Evolutionary conservation across 805 yeast species (phyloP), one percentile per base, ranked within the genome.

Genomic region (Kluyveromyces nonfermentans): DNA sequence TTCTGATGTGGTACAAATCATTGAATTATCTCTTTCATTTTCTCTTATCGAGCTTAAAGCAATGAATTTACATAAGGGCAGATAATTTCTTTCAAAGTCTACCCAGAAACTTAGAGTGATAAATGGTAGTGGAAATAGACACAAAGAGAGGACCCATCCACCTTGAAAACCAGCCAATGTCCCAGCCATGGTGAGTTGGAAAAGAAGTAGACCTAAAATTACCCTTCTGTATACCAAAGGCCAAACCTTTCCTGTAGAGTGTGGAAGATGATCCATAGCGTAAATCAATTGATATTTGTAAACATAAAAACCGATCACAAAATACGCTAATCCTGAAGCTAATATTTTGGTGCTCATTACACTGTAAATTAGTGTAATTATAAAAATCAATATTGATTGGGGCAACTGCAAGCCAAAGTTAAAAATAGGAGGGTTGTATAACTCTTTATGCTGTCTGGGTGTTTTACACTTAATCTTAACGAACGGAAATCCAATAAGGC

Each of bases 211-310:
- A 0, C 97, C 97, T 46, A 87, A 59, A 44, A 85, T 77, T 1
- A 89, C 78, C 51, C 98, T 72, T 53, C 95, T 72, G 56, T 85
- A 83, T 2, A 90, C 80, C 40, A 88, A 69, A 0, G 96, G 95
- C 97, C 97, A 90, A 1, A 90, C 94, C 58, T 84, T 85, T 1
- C 97, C 98, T 0, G 96, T 93, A 0, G 96, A 88, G 64, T 93
- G 97, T 33, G 94, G 96, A 8, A 95, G 89, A 62, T 93, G 97
- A 28, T 87, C 88, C 68, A 93, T 82, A 0, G 96, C 83, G 60
- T 86, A 90, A 50, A 93, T 69, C 47, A 90, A 69, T 63, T 88
- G 96, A 61, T 89, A 90, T 64, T 90, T 90, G 73, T 80, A 87
- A 7, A 89, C 95, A 59, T 80, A 82, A 62, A 79, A 90, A 0